Evolutionary conservation across 257 asterid species (phyloP).

Genomic region (Solanum sitiens): DNA sequence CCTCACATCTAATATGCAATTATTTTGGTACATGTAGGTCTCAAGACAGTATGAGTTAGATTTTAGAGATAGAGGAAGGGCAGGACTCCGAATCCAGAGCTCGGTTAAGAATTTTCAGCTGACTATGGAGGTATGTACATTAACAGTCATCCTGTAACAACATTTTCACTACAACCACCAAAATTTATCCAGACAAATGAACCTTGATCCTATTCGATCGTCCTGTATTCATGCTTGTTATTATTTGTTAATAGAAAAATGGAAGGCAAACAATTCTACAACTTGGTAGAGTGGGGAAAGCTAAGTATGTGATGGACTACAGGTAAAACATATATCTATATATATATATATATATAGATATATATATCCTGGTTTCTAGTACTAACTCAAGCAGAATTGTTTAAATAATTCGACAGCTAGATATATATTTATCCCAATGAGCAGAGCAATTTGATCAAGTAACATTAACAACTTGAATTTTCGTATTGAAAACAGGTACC

Average conservation of each 20-base stretch:
- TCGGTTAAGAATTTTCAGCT: conserved; percentile 88
- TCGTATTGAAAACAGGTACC: conserved; percentile 49
- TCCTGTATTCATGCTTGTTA: neutral
- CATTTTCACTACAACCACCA: neutral
- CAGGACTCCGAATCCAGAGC: conserved; percentile 68
- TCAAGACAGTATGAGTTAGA: conserved; percentile 70
- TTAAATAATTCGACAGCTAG: neutral
- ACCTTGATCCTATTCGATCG: neutral
- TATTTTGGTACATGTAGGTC: conserved; percentile 20
- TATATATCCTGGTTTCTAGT: neutral
- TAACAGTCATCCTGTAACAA: neutral
- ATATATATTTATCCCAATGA: neutral
- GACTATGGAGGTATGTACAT: conserved; percentile 50
- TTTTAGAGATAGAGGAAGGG: conserved; percentile 70
- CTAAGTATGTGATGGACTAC: conserved; percentile 84
- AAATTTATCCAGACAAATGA: neutral
- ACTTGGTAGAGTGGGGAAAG: conserved; percentile 78
- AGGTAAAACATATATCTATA: conserved; percentile 26
- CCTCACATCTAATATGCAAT: neutral
- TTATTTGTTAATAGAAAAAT: conserved; percentile 26
- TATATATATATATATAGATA: no score
- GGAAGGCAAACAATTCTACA: conserved; percentile 91
- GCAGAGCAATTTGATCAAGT: neutral
- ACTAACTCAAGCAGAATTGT: neutral
- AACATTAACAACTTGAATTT: neutral